These are phyloP conservation scores for Protea cynaroides DNA, from an alignment of 164 flowering plant species.

Conservation along the genomic window DNA sequence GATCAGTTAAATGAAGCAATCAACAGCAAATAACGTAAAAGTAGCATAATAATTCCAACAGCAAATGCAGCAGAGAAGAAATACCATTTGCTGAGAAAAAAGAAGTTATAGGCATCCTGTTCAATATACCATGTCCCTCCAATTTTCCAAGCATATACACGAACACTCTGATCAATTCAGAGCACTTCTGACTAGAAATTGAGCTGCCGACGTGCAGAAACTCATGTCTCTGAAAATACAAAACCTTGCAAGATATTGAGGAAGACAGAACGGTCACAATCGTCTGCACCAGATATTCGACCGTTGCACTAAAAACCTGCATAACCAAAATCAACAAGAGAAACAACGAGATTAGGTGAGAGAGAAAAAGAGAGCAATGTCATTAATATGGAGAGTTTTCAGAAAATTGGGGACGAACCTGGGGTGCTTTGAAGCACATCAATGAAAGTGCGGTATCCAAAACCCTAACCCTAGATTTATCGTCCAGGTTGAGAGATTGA, in stretches of 20 bases:
- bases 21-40: neutral
- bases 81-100: neutral
- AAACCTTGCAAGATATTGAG: slow-evolving; percentile 41
- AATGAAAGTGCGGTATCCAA: slow-evolving; percentile 67
- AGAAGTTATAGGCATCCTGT: neutral
- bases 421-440: slow-evolving; percentile 62
- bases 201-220: slow-evolving; percentile 46
- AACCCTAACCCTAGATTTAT: slow-evolving; percentile 42
- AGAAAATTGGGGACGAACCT: slow-evolving; percentile 23
- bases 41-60: neutral
- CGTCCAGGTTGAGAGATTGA: slow-evolving; percentile 41
- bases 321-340: neutral
- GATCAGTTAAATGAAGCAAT: too few species aligned
- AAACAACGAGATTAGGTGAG: neutral
- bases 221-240: slow-evolving; percentile 26
- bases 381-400: neutral
- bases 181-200: slow-evolving; percentile 29
- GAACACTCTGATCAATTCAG: slow-evolving; percentile 31
- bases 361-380: neutral
- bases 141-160: slow-evolving; percentile 30
- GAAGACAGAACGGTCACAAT: slow-evolving; percentile 43
- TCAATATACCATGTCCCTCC: slow-evolving; percentile 34
- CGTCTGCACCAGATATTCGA: slow-evolving; percentile 35
- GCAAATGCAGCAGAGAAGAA: neutral
- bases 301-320: slow-evolving; percentile 41